Evolutionary conservation across 148 eudicot species (phyloP).

Genomic region (Fagopyrum tataricum): DNA sequence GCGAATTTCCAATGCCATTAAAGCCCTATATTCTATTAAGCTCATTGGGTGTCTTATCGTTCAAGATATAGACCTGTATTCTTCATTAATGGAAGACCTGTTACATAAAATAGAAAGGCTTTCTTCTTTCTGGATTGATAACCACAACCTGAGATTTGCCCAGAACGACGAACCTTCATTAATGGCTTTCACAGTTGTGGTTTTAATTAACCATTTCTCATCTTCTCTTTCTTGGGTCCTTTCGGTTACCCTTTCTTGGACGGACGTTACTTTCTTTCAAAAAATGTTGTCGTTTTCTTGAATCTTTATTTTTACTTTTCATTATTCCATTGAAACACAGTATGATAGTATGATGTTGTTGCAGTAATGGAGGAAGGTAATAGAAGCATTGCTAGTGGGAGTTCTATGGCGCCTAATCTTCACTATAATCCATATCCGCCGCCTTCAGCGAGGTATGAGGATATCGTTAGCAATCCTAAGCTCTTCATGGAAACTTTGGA

Average conservation of each 20-base stretch:
- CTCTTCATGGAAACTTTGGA: slow-evolving; percentile 63
- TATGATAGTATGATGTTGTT: no score
- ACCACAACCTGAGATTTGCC: slow-evolving; percentile 6
- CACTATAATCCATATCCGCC: slow-evolving; percentile 44
- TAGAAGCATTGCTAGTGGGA: neutral
- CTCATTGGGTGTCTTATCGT: neutral
- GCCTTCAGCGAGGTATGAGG: slow-evolving; percentile 66
- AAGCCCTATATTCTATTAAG: neutral
- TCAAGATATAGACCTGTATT: neutral
- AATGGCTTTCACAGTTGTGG: neutral
- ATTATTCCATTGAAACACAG: neutral
- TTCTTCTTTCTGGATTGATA: neutral
- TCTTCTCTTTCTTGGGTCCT: slow-evolving; percentile 7
- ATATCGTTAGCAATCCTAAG: slow-evolving; percentile 42
- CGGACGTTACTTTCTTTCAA: neutral
- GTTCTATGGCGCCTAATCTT: slow-evolving; percentile 19
- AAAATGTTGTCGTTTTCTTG: neutral
- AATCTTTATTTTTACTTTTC: neutral
- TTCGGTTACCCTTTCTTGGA: neutral
- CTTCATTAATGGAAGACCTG: neutral
- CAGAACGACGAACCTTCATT: neutral
- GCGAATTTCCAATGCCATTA: slow-evolving; percentile 7
- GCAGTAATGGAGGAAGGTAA: slow-evolving; percentile 1
- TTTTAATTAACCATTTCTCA: slow-evolving; percentile 3
- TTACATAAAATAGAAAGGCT: neutral